phyloP scores from a whole-genome alignment of 306 rosid genomes.

The Bauhinia variegata region DNA sequence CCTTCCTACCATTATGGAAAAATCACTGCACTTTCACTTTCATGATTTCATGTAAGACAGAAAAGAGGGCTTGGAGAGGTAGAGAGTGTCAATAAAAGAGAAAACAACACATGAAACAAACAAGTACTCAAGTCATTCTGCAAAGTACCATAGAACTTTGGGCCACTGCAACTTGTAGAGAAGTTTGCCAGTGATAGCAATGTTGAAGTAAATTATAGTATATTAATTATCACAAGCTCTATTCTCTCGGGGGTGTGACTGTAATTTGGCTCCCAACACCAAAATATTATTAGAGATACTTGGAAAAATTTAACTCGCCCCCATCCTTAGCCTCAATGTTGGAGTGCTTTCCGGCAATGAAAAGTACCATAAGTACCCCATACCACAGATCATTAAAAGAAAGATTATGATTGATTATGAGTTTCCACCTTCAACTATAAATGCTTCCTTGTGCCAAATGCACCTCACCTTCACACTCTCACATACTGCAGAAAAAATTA shows the following conservation, averaged over 20 bases:
- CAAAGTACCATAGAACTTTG: slow-evolving; percentile 49
- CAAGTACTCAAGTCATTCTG: slow-evolving; percentile 53
- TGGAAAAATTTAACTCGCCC: neutral
- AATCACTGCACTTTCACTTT: slow-evolving; percentile 70
- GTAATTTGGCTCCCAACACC: no score
- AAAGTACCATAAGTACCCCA: no score
- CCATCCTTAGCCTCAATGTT: slow-evolving; percentile 30
- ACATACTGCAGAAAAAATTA: slow-evolving; percentile 4
- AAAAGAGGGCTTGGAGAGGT: slow-evolving; percentile 42
- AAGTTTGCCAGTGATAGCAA: slow-evolving; percentile 47
- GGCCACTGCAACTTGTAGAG: slow-evolving; percentile 54
- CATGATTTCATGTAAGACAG: slow-evolving; percentile 58
- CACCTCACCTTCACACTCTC: slow-evolving; percentile 29
- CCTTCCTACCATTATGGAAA: slow-evolving; percentile 38
- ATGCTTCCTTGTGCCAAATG: slow-evolving; percentile 40
- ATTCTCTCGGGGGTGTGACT: slow-evolving; percentile 36
- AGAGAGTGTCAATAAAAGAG: slow-evolving; percentile 65
- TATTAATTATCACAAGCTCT: slow-evolving; percentile 28
- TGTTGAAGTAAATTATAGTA: slow-evolving; percentile 19
- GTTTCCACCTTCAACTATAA: slow-evolving; percentile 52
- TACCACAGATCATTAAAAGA: slow-evolving; percentile 38
- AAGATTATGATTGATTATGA: slow-evolving; percentile 47
- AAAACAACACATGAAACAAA: slow-evolving; percentile 72
- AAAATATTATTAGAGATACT: no score
- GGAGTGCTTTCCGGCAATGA: slow-evolving; percentile 41